These are phyloP conservation scores for Verticillium dahliae DNA, from an alignment of 2,329 filamentous ascomycete species.

Conservation along the genomic window DNA sequence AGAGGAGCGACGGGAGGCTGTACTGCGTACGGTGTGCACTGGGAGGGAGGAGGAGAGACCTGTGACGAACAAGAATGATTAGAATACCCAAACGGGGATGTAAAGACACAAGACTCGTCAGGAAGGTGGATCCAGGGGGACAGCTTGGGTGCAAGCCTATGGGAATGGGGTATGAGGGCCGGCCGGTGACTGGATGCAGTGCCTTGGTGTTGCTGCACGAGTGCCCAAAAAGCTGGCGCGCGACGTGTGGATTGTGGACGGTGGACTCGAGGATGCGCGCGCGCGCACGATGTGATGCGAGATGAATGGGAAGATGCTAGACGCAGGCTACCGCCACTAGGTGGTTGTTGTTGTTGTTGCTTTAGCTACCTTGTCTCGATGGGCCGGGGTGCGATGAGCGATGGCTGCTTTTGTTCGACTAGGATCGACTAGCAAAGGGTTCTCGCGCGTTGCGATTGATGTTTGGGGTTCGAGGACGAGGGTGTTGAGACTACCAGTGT, in stretches of 20 bases:
- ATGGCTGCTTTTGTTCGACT: not conserved
- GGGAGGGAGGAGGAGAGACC: not conserved
- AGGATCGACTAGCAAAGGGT: not conserved
- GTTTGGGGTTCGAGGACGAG: not conserved
- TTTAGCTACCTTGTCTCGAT: not conserved
- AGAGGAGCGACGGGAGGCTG: conserved; percentile 2
- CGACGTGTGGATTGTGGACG: not conserved
- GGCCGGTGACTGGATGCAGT: not conserved
- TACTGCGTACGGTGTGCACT: not conserved
- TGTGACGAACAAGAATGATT: not conserved
- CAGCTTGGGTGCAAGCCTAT: not conserved
- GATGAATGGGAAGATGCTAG: not conserved
- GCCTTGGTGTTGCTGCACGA: not conserved
- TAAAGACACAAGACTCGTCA: not conserved
- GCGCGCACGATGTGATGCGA: conserved; percentile 10
- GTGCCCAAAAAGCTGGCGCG: not conserved
- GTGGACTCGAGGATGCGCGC: not conserved
- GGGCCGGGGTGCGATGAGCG: not conserved
- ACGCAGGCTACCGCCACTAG: not conserved
- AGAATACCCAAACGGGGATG: not conserved
- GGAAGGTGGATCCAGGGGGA: not conserved
- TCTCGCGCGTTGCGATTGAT: not conserved
- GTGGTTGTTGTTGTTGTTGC: not conserved
- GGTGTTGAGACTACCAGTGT: not conserved
- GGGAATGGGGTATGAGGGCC: not conserved